Conservation (phyloP, 164 flowering plant genomes). For the Houttuynia cordata region DNA sequence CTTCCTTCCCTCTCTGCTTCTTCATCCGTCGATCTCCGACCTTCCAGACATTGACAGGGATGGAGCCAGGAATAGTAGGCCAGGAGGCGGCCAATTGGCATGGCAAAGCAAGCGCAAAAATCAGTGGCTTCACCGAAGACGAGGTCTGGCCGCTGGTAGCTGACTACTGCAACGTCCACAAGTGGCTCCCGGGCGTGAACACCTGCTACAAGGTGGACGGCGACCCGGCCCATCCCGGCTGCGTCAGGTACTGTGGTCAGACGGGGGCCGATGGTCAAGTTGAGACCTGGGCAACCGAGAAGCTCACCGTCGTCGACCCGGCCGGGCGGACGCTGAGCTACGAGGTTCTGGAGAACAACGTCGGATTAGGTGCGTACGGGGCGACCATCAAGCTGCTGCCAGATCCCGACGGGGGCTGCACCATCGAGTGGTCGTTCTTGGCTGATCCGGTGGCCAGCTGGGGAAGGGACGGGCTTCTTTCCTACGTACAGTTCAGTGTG, state of each 20-base stretch:
- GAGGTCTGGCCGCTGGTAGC: constrained; percentile 35
- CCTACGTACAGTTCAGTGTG: constrained; percentile 16
- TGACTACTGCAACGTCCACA: constrained; percentile 29
- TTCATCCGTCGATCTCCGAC: too few species aligned
- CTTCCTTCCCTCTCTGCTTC: too few species aligned
- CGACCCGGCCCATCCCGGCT: constrained; percentile 21
- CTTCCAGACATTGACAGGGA: too few species aligned
- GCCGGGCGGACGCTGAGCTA: constrained; percentile 25
- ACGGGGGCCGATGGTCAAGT: background rate
- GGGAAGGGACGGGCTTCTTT: constrained; percentile 19
- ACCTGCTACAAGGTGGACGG: constrained; percentile 23
- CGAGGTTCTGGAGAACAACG: constrained; percentile 35
- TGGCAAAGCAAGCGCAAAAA: constrained; percentile 21
- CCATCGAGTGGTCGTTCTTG: constrained; percentile 33
- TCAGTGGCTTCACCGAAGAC: constrained; percentile 14
- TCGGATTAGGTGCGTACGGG: constrained; percentile 17
- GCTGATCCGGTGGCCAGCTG: constrained; percentile 30
- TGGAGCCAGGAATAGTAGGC: background rate
- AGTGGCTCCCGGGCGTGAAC: constrained; percentile 29
- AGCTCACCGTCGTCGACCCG: constrained; percentile 22
- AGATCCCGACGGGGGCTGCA: constrained; percentile 9
- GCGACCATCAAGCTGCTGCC: constrained; percentile 23
- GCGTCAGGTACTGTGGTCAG: constrained; percentile 39
- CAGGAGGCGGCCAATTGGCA: constrained; percentile 21
- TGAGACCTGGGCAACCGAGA: constrained; percentile 44